Conservation (phyloP, 257 asterid genomes). For the Gentiana straminea region DNA sequence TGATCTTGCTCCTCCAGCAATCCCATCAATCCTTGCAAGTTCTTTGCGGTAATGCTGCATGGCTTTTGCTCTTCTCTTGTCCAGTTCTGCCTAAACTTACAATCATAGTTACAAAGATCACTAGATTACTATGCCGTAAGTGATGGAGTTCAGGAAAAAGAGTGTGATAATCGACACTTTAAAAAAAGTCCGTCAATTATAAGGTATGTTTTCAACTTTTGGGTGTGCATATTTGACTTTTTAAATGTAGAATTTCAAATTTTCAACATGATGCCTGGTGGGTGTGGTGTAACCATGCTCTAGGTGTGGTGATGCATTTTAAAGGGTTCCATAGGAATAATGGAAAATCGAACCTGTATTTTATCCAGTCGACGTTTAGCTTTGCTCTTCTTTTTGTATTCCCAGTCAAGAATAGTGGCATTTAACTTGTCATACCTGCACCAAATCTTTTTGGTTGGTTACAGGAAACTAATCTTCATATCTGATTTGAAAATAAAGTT, state of each 20-base stretch:
- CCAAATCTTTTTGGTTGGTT: slow-evolving; percentile 6
- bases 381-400: slow-evolving; percentile 44
- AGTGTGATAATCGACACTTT: no score
- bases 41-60: slow-evolving; percentile 22
- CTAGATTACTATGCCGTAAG: no score
- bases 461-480: not conserved
- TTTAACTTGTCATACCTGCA: slow-evolving; percentile 57
- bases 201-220: not conserved
- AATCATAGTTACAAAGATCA: not conserved
- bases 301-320: not conserved
- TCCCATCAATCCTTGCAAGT: slow-evolving; percentile 32
- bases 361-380: slow-evolving; percentile 34
- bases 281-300: slow-evolving; percentile 1
- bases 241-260: no score
- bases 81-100: slow-evolving; percentile 56
- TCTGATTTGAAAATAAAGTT: not conserved
- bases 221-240: no score
- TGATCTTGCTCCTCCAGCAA: slow-evolving; percentile 44
- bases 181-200: not conserved
- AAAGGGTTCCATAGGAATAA: not conserved
- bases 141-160: no score
- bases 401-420: slow-evolving; percentile 47
- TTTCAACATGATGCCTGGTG: no score
- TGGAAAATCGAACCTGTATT: slow-evolving; percentile 41
- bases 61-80: slow-evolving; percentile 43